Evolutionary conservation across 2,329 filamentous ascomycete species (phyloP).

Genomic region (Pseudocercospora musae): DNA sequence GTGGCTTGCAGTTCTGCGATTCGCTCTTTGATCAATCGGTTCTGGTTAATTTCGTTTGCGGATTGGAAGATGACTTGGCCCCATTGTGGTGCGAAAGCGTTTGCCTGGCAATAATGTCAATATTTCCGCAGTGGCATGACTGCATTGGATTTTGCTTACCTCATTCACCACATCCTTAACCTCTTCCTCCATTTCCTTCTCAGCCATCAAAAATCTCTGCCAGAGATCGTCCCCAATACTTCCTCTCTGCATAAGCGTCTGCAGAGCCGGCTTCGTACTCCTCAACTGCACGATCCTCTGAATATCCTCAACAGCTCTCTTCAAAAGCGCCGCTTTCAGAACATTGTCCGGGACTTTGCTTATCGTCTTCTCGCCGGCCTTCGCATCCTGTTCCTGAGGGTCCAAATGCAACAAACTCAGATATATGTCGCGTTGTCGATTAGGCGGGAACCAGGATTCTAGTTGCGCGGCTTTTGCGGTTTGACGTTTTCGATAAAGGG

Average conservation of each 20-base stretch:
- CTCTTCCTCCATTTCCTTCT: constrained; percentile 97
- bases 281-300: constrained; percentile 85
- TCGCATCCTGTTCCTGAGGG: constrained; percentile 41
- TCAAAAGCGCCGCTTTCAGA: constrained; percentile 80
- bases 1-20: constrained; percentile 73
- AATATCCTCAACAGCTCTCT: constrained; percentile 89
- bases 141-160: constrained; percentile 47
- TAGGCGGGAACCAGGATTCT: constrained; percentile 88
- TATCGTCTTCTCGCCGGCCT: constrained; percentile 62
- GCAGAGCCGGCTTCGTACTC: constrained; percentile 82
- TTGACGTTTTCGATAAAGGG: constrained; percentile 89
- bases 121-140: not conserved
- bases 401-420: constrained; percentile 83
- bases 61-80: constrained; percentile 95
- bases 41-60: constrained; percentile 91
- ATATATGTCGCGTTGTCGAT: constrained; percentile 92
- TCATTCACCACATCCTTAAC: constrained; percentile 89
- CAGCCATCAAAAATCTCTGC: constrained; percentile 85
- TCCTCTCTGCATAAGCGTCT: constrained; percentile 77
- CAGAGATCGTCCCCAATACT: constrained; percentile 95
- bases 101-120: constrained; percentile 61
- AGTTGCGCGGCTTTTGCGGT: constrained; percentile 74
- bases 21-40: constrained; percentile 69
- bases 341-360: constrained; percentile 75
- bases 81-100: constrained; percentile 84